phyloP scores from a whole-genome alignment of 2,329 filamentous ascomycete genomes.

The Beauveria sp. region DNA sequence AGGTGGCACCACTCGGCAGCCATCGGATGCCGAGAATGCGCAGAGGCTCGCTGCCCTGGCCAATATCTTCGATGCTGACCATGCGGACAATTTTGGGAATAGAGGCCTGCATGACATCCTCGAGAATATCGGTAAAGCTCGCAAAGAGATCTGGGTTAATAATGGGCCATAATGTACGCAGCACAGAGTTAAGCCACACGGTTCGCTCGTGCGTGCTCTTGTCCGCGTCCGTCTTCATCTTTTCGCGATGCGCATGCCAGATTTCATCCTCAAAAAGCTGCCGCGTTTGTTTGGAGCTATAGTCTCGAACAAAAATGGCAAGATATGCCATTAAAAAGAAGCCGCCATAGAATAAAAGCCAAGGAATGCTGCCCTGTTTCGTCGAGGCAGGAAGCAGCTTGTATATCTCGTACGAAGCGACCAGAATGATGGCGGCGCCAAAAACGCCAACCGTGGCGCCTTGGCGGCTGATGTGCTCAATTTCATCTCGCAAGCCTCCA shows the following conservation, averaged over 20 bases:
- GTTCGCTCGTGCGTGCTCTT: constrained; percentile 53
- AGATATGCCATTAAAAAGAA: constrained; percentile 5
- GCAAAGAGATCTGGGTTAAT: constrained; percentile 69
- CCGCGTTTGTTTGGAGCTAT: constrained; percentile 53
- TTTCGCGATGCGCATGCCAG: constrained; percentile 56
- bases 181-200: constrained; percentile 63
- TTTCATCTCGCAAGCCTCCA: constrained; percentile 29
- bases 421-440: constrained; percentile 25
- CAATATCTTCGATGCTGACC: constrained; percentile 69
- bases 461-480: constrained; percentile 23
- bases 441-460: constrained; percentile 30
- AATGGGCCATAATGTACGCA: constrained; percentile 63
- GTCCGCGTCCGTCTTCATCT: constrained; percentile 34
- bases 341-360: constrained; percentile 4
- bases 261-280: constrained; percentile 60
- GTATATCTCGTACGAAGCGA: constrained; percentile 19
- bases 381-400: constrained; percentile 14
- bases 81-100: constrained; percentile 62
- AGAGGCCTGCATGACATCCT: constrained; percentile 75
- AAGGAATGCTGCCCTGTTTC: constrained; percentile 1
- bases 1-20: constrained; percentile 64
- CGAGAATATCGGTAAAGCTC: constrained; percentile 60
- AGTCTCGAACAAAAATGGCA: constrained; percentile 44
- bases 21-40: constrained; percentile 65
- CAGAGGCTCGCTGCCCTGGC: constrained; percentile 64